Conservation (phyloP, 805 yeast species). For the Cyberlindnera saturnus region DNA sequence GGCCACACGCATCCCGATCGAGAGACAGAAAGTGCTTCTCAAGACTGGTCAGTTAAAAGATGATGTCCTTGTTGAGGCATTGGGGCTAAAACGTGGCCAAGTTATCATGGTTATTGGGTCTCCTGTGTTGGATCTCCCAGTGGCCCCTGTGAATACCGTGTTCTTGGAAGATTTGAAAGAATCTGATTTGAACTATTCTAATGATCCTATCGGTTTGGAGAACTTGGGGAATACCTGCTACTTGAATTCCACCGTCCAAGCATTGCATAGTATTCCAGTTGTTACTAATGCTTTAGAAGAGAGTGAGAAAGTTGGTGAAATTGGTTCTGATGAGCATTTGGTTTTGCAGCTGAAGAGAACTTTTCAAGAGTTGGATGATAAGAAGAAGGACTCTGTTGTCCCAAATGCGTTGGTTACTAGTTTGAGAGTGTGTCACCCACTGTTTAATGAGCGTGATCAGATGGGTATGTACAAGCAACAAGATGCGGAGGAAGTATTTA, state of each 20-base stretch:
- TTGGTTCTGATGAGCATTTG: conserved; percentile 31
- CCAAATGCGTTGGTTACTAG: conserved; percentile 65
- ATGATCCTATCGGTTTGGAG: conserved; percentile 79
- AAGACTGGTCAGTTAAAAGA: conserved; percentile 82
- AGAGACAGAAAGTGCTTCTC: conserved; percentile 83
- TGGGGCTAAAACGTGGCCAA: conserved; percentile 59
- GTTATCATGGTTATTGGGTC: conserved; percentile 88
- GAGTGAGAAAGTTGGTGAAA: conserved; percentile 34
- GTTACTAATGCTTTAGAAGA: conserved; percentile 56
- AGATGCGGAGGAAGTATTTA: conserved; percentile 95
- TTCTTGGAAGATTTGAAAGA: conserved; percentile 66
- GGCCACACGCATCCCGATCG: conserved; percentile 76
- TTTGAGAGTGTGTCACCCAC: conserved; percentile 71
- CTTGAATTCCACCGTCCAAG: conserved; percentile 84
- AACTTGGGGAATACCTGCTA: conserved; percentile 97
- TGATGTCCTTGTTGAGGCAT: conserved; percentile 38
- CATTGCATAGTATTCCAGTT: conserved; percentile 72
- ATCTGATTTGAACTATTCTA: conserved; percentile 30
- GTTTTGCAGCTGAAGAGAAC: conserved; percentile 44
- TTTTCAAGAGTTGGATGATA: conserved; percentile 35
- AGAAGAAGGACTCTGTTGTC: conserved; percentile 42
- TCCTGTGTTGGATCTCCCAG: conserved; percentile 58
- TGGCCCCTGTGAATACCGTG: conserved; percentile 44
- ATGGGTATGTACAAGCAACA: conserved; percentile 82
- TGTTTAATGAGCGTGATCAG: conserved; percentile 74